Conservation (phyloP, 2,329 filamentous ascomycete genomes). For the Lithohypha guttulata region DNA sequence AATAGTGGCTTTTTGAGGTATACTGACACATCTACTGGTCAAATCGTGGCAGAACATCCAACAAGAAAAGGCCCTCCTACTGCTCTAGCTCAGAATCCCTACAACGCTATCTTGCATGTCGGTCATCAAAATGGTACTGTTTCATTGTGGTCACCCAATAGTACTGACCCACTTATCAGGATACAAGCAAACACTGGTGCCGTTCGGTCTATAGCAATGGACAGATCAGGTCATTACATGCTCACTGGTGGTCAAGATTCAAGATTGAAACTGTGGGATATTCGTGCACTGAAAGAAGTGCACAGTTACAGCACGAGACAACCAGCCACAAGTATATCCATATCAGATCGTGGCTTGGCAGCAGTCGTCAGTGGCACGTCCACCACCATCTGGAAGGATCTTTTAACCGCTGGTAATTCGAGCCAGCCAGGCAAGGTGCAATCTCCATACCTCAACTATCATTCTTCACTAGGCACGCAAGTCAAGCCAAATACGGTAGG, state of each 20-base stretch:
- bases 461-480: constrained; percentile 62
- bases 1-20: constrained; percentile 81
- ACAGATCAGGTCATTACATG: constrained; percentile 90
- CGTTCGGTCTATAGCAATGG: constrained; percentile 72
- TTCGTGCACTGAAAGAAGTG: constrained; percentile 86
- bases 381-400: constrained; percentile 78
- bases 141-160: constrained; percentile 91
- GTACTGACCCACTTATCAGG: constrained; percentile 75
- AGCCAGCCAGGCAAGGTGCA: constrained; percentile 67
- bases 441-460: constrained; percentile 87
- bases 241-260: constrained; percentile 81
- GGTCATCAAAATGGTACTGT: constrained; percentile 94
- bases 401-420: constrained; percentile 59
- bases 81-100: constrained; percentile 75
- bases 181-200: constrained; percentile 82
- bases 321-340: constrained; percentile 71
- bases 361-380: constrained; percentile 87
- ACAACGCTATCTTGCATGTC: constrained; percentile 83
- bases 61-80: constrained; percentile 78
- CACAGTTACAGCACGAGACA: constrained; percentile 76
- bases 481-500: constrained; percentile 58
- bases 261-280: constrained; percentile 92
- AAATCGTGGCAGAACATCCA: constrained; percentile 73
- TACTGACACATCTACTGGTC: constrained; percentile 87
- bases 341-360: constrained; percentile 79